Base-by-base conservation (phyloP, 768 basidiomycete genomes). In the Phylloporus arenicola region DNA sequence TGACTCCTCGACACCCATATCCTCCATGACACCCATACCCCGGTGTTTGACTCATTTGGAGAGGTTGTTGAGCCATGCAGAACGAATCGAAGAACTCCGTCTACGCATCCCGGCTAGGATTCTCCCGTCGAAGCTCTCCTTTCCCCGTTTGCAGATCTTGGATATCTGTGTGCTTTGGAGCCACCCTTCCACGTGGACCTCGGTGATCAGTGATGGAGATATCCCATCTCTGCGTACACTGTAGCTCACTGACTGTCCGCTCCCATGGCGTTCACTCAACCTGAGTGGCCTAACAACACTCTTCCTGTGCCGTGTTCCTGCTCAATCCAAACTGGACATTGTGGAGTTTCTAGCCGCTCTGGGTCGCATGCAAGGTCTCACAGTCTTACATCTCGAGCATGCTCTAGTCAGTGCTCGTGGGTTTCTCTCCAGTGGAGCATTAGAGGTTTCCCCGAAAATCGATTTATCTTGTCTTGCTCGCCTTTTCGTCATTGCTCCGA, bases 231-330 rank as follows among this genome's bases (percentile, higher is more conserved):
- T 35, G 16, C n/a, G n/a, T 35, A 35, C 9, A 1, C 35, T 35
- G 6, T 6, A 10, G 35, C 35, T 35, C 16, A 5, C 2, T 17
- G 35, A 9, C 8, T 35, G 35, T 35, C n/a, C 9, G 35, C 16
- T 25, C 3, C 35, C 35, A 17, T 35, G 35, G 35, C 35, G n/a
- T 9, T n/a, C 35, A 17, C n/a, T 17, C 35, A 22, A n/a, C 35
- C 19, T 46, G 39, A 45, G 43, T 29, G 58, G 63, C 31, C 65
- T 77, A 14, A 69, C 66, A 11, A 59, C 63, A 39, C 64, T 78
- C 29, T 63, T 58, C 34, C 52, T 77, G 3, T 48, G 61, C 13
- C n/a, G 3, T 51, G 63, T 17, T 14, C 7, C 3, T 24, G 44
- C 5, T 45, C 59, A 10, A 29, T 29, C n/a, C 64, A 17, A 59